Conservation (phyloP, 1,284 basidiomycete species). For the Porogramme epimiltina region DNA sequence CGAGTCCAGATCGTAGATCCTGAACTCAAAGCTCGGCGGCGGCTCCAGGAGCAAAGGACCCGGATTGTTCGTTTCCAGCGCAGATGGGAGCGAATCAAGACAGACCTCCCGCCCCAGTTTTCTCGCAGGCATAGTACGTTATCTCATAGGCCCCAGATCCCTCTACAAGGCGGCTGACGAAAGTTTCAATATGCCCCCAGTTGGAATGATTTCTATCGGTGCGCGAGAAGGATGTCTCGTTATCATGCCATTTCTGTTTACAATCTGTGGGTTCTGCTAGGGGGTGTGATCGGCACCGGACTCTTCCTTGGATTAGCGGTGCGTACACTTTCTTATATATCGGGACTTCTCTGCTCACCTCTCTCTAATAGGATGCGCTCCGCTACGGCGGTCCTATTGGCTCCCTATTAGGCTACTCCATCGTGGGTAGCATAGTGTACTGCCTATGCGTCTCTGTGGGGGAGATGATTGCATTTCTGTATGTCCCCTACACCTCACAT, state of each 20-base stretch:
- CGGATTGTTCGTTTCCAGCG: conserved; percentile 29
- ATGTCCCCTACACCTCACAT: background rate
- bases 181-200: conserved; percentile 12
- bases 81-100: conserved; percentile 32
- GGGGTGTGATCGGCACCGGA: conserved; percentile 53
- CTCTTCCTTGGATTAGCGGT: conserved; percentile 43
- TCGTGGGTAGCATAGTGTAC: conserved; percentile 49
- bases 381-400: conserved; percentile 59
- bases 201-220: conserved; percentile 36
- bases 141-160: background rate
- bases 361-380: conserved; percentile 47
- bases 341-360: no score
- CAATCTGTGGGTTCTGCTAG: conserved; percentile 19
- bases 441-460: conserved; percentile 39
- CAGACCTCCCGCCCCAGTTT: conserved; percentile 32
- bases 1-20: background rate
- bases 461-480: conserved; percentile 36
- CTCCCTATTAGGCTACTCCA: conserved; percentile 62
- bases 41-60: conserved; percentile 17
- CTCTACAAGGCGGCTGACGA: background rate
- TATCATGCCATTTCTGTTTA: background rate
- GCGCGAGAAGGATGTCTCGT: background rate
- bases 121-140: conserved; percentile 30
- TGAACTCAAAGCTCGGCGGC: background rate
- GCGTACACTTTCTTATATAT: background rate